These are phyloP conservation scores for Euphrasia arctica DNA, from an alignment of 305 asterid species.

Conservation along the genomic window DNA sequence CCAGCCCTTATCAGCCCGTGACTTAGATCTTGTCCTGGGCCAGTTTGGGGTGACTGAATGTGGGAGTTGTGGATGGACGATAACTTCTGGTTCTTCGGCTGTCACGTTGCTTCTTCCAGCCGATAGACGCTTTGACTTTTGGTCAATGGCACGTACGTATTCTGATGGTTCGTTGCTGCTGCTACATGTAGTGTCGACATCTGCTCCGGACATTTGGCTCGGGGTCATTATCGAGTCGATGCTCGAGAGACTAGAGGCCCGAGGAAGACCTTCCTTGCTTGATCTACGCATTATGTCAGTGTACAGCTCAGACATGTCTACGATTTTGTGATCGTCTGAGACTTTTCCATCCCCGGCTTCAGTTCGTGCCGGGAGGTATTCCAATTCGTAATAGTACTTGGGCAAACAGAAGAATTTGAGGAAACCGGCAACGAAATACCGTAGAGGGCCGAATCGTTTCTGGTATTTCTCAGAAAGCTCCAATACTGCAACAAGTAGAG, in stretches of 20 bases:
- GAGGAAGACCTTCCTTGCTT: conserved; percentile 92
- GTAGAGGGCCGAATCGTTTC: conserved; percentile 94
- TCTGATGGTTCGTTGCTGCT: conserved; percentile 95
- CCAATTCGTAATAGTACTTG: conserved; percentile 84
- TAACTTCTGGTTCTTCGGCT: conserved; percentile 90
- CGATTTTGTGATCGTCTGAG: conserved; percentile 44
- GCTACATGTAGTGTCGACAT: conserved; percentile 66
- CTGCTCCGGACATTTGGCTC: conserved; percentile 67
- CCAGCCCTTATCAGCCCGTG: conserved; percentile 83
- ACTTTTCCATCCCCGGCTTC: conserved; percentile 53
- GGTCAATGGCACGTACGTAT: conserved; percentile 92
- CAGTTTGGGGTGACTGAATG: conserved; percentile 73
- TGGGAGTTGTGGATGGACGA: conserved; percentile 77
- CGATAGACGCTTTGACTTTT: conserved; percentile 84
- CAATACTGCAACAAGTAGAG: conserved; percentile 56
- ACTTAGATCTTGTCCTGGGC: conserved; percentile 92
- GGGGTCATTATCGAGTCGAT: conserved; percentile 95
- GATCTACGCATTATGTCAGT: conserved; percentile 94
- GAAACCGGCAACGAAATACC: conserved; percentile 95
- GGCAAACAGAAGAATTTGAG: conserved; percentile 95
- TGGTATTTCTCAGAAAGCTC: conserved; percentile 95
- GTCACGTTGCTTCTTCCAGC: conserved; percentile 69
- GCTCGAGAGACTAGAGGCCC: conserved; percentile 95
- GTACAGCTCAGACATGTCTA: conserved; percentile 90
- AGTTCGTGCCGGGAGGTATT: conserved; percentile 71